Evolutionary conservation across 2,329 filamentous ascomycete genomes (phyloP).

Genomic region (Neonectria neomacrospora): DNA sequence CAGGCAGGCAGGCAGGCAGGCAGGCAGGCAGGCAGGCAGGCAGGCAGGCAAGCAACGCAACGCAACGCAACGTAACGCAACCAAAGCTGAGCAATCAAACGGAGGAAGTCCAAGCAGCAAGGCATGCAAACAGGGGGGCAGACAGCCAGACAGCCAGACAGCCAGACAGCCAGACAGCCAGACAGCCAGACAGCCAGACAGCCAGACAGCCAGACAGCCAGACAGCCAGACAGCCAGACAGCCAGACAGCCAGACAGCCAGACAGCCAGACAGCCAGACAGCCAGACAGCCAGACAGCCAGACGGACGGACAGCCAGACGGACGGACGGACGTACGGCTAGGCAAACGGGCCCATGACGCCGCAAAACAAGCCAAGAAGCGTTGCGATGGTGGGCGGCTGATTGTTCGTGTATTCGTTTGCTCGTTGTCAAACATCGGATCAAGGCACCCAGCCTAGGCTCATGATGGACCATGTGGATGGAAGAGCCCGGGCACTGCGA

Average conservation of each 20-base stretch:
- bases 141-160: not conserved
- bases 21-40: not conserved
- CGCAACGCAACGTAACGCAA: conserved; percentile 2
- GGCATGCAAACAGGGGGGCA: not conserved
- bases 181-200: not conserved
- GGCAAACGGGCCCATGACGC: not conserved
- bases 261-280: not conserved
- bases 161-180: not conserved
- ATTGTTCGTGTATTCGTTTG: not conserved
- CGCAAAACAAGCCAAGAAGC: not conserved
- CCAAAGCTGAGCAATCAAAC: conserved; percentile 3
- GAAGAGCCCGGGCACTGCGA: not conserved
- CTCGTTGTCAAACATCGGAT: conserved; percentile 4
- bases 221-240: not conserved
- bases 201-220: not conserved
- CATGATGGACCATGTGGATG: conserved; percentile 4
- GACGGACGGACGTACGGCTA: not conserved
- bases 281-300: no score
- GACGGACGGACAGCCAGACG: no score
- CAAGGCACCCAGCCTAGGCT: conserved; percentile 4
- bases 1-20: conserved; percentile 2
- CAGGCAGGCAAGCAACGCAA: conserved; percentile 6
- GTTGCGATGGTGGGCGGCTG: conserved; percentile 1
- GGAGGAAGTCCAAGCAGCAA: not conserved
- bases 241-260: not conserved